Conservation (phyloP, 1,139 yeast genomes). For the Geotrichum phurueaensis region DNA sequence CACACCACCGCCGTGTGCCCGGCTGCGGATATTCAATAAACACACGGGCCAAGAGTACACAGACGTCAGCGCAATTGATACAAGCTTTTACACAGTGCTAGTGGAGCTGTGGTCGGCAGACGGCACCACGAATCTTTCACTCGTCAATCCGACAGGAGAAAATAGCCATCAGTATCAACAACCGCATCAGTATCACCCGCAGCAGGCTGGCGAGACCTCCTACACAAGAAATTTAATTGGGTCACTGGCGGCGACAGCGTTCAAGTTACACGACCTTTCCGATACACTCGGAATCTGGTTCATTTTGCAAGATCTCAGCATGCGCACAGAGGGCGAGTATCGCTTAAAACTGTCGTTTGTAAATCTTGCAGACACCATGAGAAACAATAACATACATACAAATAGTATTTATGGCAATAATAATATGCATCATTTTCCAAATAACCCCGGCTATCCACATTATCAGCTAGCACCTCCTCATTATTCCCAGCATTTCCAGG, state of each 20-base stretch:
- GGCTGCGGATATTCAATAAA: conserved; percentile 32
- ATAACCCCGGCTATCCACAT: neutral
- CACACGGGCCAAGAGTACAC: conserved; percentile 27
- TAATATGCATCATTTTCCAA: conserved; percentile 1
- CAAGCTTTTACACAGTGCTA: conserved; percentile 33
- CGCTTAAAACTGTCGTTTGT: conserved; percentile 38
- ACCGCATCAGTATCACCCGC: neutral
- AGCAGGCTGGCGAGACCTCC: neutral
- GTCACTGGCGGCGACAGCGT: conserved; percentile 39
- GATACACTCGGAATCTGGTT: conserved; percentile 41
- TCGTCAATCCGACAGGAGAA: conserved; percentile 25
- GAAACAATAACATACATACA: neutral
- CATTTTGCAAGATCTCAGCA: conserved; percentile 40
- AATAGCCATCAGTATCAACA: conserved; percentile 15
- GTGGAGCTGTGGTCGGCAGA: conserved; percentile 41
- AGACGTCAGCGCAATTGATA: conserved; percentile 31
- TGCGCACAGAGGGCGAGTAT: conserved; percentile 43
- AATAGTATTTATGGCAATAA: neutral
- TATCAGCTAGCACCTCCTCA: neutral
- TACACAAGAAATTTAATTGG: conserved; percentile 42
- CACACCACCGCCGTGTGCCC: conserved; percentile 43
- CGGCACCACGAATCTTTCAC: conserved; percentile 32
- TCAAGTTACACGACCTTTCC: conserved; percentile 37
- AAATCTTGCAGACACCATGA: conserved; percentile 29
- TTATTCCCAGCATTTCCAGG: neutral